Base-by-base conservation (phyloP, 108 stramenopile genomes). In the Stephanodiscus triporus region DNA sequence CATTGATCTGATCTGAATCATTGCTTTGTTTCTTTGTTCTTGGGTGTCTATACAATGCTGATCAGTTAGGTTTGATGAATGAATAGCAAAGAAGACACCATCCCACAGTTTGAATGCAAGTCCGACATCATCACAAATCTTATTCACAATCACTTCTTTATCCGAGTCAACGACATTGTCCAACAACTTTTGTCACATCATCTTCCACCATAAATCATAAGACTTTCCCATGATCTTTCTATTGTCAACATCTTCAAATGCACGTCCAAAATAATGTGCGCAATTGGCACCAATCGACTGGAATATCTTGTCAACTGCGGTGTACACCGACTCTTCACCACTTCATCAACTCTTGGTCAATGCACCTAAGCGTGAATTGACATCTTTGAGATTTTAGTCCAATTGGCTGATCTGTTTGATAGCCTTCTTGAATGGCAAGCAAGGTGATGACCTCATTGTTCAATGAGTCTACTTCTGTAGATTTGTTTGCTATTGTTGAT, bases 41-140 rank as follows among this genome's bases (percentile, higher is more conserved):
- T 53, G 51, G 8, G 51, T 53, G 2, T 20, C 51, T 24, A 6
- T 24, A 20, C 51, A 53, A 53, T 53, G 51, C 20, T 53, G 6
- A 53, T 6, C 23, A 8, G 51, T 53, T 9, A n/a, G 51, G 19
- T 53, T 53, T 6, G 20, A 5, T 24, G 51, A 22, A 24, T 53
- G 51, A 53, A 53, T 53, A 20, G 51, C 51, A 4, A n/a, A 53
- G 20, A 53, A 53, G 51, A 20, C 51, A 53, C 51, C 51, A 53
- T 53, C 51, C 51, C 51, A 53, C 23, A 53, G 51, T 53, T 53
- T 53, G 6, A 53, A 24, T 53, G 51, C 51, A 22, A 53, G 20
- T 53, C 51, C 51, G 3, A 53, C 51, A 24, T 53, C 51, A 20
- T 53, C 23, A 53, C 51, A 53, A 1, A 10, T 20, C 51, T 53